phyloP scores from a whole-genome alignment of 371 early-diverging fungal species.

The Actinomortierella wolfii region DNA sequence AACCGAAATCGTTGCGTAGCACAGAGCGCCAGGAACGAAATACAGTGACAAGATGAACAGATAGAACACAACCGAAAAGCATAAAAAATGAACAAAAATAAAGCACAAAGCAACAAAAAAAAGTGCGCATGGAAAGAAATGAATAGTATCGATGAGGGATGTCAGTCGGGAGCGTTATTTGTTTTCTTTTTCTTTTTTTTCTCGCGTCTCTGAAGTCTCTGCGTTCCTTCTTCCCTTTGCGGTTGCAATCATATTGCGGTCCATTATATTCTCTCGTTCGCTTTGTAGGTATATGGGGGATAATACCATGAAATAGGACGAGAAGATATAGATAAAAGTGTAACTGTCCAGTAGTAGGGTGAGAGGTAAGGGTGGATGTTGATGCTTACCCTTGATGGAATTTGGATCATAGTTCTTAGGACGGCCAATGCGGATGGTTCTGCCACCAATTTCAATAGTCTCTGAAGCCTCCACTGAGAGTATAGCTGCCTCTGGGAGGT shows the following conservation, averaged over 20 bases:
- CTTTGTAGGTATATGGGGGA: too few species aligned
- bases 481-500: slow-evolving; percentile 80
- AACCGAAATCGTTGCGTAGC: not conserved
- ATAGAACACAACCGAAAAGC: not conserved
- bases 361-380: too few species aligned
- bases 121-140: not conserved
- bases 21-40: slow-evolving; percentile 28
- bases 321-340: too few species aligned
- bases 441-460: slow-evolving; percentile 64
- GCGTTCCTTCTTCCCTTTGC: too few species aligned
- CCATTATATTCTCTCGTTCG: not conserved
- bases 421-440: slow-evolving; percentile 67
- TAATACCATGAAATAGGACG: too few species aligned
- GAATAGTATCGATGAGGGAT: slow-evolving; percentile 2
- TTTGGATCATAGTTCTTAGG: slow-evolving; percentile 65
- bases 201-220: too few species aligned
- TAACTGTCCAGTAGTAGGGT: too few species aligned
- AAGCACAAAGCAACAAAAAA: not conserved
- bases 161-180: slow-evolving; percentile 13
- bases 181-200: not conserved
- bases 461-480: slow-evolving; percentile 65
- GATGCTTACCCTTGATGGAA: slow-evolving; percentile 27
- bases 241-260: too few species aligned
- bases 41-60: too few species aligned
- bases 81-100: slow-evolving; percentile 7